Base-by-base conservation (phyloP, 441 rosid species). In the Sinapis alba region DNA sequence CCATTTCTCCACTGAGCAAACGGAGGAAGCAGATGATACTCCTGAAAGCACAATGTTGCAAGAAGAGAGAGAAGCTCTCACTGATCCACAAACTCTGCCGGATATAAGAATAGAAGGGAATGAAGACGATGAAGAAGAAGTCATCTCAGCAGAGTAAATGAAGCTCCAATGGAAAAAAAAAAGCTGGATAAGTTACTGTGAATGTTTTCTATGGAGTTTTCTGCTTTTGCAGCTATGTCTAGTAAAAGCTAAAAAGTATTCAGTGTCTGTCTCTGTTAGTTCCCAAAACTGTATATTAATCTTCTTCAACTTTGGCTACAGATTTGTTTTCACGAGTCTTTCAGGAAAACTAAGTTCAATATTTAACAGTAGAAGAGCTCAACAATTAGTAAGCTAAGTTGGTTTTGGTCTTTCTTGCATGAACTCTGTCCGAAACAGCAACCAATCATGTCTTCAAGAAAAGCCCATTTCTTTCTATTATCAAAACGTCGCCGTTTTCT, bases 41-140 rank as follows among this genome's bases (percentile, higher is more conserved):
- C 74, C 84, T 0, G 87, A 86, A 76, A 78, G 74, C 50, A 66
- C 83, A 18, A 30, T 85, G 34, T 72, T 77, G 41, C 80, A 82
- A 64, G 88, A 84, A 20, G 87, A 81, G 78, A 82, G 57, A 51
- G 87, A 83, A 58, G 81, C 83, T 28, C 86, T 69, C 66, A 75
- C 80, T 21, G 91, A 88, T 83, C 79, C 86, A 71, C 81, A 73
- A 34, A 87, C 88, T 0, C 71, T 90, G 62, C 89, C 93, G 47
- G 88, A 84, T 68, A 71, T 77, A 65, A 73, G 70, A 71, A 50
- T 72, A 50, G 83, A 78, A 71, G 83, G 76, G 64, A 71, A 60
- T 57, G 67, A 82, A 74, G 80, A 67, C 16, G 83, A 83, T 41
- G 88, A 87, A 28, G 75, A 77, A 47, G 80, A 72, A 67, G 65